phyloP scores from a whole-genome alignment of 2,329 filamentous ascomycete genomes.

The Clarireedia monteithiana region DNA sequence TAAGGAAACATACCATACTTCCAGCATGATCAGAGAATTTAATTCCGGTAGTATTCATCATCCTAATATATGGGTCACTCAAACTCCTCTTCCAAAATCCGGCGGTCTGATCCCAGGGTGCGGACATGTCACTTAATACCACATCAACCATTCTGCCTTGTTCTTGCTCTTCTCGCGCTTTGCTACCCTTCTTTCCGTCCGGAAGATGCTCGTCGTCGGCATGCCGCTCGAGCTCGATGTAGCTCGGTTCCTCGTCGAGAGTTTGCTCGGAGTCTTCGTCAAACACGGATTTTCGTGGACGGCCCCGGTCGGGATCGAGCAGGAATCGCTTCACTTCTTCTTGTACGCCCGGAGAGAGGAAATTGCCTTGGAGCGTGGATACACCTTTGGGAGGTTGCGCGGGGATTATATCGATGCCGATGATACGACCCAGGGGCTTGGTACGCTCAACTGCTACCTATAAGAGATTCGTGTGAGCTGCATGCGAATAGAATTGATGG shows the following conservation, averaged over 20 bases:
- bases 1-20: constrained; percentile 70
- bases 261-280: not conserved
- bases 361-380: constrained; percentile 93
- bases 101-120: constrained; percentile 77
- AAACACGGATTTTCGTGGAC: constrained; percentile 32
- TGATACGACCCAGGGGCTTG: constrained; percentile 65
- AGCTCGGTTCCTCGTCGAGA: constrained; percentile 35
- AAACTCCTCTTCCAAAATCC: constrained; percentile 80
- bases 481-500: not conserved
- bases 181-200: constrained; percentile 22
- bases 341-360: constrained; percentile 68
- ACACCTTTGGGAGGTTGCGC: constrained; percentile 85
- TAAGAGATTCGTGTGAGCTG: not conserved
- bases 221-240: constrained; percentile 58
- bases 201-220: constrained; percentile 16
- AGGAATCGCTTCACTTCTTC: constrained; percentile 72
- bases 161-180: constrained; percentile 30
- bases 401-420: constrained; percentile 92
- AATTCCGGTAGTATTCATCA: constrained; percentile 98
- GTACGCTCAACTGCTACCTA: constrained; percentile 78
- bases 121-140: constrained; percentile 98
- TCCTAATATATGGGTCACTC: constrained; percentile 94
- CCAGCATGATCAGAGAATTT: constrained; percentile 80
- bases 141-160: constrained; percentile 68
- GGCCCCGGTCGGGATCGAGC: constrained; percentile 50